Conservation (phyloP, 2,329 filamentous ascomycete species). For the Colletotrichum sojae region DNA sequence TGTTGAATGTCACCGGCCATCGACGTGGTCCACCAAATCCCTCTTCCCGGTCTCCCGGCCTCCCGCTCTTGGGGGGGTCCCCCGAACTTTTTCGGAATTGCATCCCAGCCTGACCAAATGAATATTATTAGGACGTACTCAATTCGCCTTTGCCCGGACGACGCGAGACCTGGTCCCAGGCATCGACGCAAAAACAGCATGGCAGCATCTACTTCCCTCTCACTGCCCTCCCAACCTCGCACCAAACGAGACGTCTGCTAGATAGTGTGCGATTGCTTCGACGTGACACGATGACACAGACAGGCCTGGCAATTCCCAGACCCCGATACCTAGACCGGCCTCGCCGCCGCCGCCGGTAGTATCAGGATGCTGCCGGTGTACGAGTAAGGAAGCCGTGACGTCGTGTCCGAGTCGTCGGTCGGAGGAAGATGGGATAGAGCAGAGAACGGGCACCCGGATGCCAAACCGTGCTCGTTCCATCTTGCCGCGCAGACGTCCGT, state of each 20-base stretch:
- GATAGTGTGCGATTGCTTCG: too few species aligned
- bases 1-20: not conserved
- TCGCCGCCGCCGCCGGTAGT: constrained; percentile 26
- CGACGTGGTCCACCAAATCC: constrained; percentile 21
- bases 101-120: constrained; percentile 15
- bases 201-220: too few species aligned
- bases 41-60: constrained; percentile 37
- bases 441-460: not conserved
- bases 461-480: constrained; percentile 27
- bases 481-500: not conserved
- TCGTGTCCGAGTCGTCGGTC: constrained; percentile 4
- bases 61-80: constrained; percentile 36
- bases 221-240: not conserved
- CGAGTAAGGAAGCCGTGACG: constrained; percentile 36
- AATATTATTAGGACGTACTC: not conserved
- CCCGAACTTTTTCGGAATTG: constrained; percentile 24
- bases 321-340: constrained; percentile 5
- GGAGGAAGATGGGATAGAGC: not conserved
- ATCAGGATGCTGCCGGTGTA: constrained; percentile 24
- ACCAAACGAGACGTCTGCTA: not conserved
- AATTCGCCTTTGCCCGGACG: constrained; percentile 5
- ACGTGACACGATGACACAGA: constrained; percentile 12
- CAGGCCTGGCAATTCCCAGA: not conserved
- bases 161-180: not conserved
- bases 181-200: too few species aligned